phyloP scores from a whole-genome alignment of 2,329 filamentous ascomycete species.

The Penicillium sp. region DNA sequence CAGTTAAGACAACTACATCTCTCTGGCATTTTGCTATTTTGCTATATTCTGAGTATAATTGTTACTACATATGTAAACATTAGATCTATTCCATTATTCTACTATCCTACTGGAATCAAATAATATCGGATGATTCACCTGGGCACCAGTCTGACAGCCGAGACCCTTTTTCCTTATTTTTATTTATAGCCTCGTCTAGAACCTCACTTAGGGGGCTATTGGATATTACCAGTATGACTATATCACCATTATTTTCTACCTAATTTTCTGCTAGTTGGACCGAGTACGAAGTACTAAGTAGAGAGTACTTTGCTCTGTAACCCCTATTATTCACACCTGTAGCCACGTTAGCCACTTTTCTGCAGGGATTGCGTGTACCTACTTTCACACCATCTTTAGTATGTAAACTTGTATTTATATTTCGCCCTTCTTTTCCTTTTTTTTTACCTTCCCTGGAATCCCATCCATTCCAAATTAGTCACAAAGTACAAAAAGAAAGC shows the following conservation, averaged over 20 bases:
- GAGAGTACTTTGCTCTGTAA: not conserved
- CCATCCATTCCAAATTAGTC: not conserved
- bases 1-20: conserved; percentile 5
- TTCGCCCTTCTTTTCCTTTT: not conserved
- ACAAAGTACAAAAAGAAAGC: not conserved
- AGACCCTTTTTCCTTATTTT: not conserved
- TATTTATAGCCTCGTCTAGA: conserved; percentile 5
- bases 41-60: not conserved
- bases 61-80: not conserved
- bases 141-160: not conserved
- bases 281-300: no score
- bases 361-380: conserved; percentile 4
- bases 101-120: not conserved
- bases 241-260: no score
- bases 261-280: not conserved
- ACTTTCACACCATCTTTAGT: not conserved
- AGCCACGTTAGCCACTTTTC: not conserved
- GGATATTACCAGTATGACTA: not conserved
- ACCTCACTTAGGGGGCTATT: not conserved
- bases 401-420: not conserved
- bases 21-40: not conserved
- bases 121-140: not conserved
- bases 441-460: not conserved
- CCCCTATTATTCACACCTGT: not conserved
- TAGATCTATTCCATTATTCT: not conserved